These are phyloP conservation scores for Spathaspora girioi DNA, from an alignment of 805 yeast genomes.

Conservation along the genomic window DNA sequence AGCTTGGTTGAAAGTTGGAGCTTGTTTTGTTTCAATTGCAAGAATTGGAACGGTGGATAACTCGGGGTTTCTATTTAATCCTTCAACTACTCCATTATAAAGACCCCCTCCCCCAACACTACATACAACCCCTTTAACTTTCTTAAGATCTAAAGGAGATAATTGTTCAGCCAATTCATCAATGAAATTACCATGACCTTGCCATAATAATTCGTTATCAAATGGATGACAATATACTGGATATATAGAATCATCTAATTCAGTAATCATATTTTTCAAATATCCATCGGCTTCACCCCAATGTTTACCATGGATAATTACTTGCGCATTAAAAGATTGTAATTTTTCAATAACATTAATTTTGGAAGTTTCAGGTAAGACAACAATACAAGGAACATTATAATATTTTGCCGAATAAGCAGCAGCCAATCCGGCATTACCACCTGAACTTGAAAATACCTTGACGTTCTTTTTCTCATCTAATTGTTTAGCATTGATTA, in stretches of 20 bases:
- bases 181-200: constrained; percentile 27
- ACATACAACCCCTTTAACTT: constrained; percentile 25
- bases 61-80: constrained; percentile 14
- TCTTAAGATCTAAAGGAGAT: constrained; percentile 8
- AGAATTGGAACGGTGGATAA: constrained; percentile 18
- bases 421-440: constrained; percentile 34
- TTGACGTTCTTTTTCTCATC: constrained; percentile 13
- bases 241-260: constrained; percentile 8
- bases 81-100: constrained; percentile 25
- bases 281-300: constrained; percentile 32
- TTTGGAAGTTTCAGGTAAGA: constrained; percentile 21
- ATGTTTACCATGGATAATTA: constrained; percentile 21
- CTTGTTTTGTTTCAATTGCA: constrained; percentile 24
- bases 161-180: constrained; percentile 15
- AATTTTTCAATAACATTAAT: constrained; percentile 17
- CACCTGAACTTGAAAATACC: constrained; percentile 30
- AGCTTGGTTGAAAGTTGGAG: constrained; percentile 21
- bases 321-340: constrained; percentile 18
- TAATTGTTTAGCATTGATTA: constrained; percentile 19
- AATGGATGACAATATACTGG: constrained; percentile 32
- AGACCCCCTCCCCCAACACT: constrained; percentile 37
- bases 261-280: constrained; percentile 14
- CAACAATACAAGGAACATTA: constrained; percentile 25
- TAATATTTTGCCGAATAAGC: constrained; percentile 22
- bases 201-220: constrained; percentile 26